Evolutionary conservation across 169 alveolate genomes (phyloP).

Genomic region (Plasmodium vinckei): DNA sequence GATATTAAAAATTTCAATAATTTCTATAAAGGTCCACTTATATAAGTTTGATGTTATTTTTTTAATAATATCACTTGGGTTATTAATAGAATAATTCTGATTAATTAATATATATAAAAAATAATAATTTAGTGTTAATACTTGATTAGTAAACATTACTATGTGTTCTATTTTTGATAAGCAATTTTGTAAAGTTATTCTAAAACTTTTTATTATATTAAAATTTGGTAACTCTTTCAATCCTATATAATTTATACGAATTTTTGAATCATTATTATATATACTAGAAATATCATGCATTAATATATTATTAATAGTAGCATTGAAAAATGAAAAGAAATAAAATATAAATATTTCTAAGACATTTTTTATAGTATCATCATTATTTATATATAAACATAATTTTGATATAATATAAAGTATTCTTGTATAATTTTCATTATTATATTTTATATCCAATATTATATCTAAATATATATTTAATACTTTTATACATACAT

Average conservation of each 20-base stretch:
- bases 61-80: constrained; percentile 11
- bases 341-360: constrained; percentile 46
- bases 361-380: constrained; percentile 35
- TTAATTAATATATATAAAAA: constrained; percentile 41
- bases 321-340: constrained; percentile 48
- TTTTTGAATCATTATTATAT: constrained; percentile 23
- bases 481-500: constrained; percentile 32
- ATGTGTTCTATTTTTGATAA: constrained; percentile 31
- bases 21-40: constrained; percentile 39
- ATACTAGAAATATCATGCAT: constrained; percentile 31
- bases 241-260: constrained; percentile 26
- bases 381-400: constrained; percentile 43
- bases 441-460: constrained; percentile 26
- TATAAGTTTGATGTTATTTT: constrained; percentile 33
- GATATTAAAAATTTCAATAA: constrained; percentile 62
- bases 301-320: constrained; percentile 13
- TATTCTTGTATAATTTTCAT: constrained; percentile 39
- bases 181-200: constrained; percentile 43
- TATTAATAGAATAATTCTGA: constrained; percentile 8
- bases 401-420: constrained; percentile 63
- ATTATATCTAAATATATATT: constrained; percentile 38
- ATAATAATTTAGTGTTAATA: constrained; percentile 28
- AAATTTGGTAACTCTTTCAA: constrained; percentile 27
- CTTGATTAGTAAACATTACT: constrained; percentile 40
- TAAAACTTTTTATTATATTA: constrained; percentile 63